These are phyloP conservation scores for Aspergillus uvarum DNA, from an alignment of 2,329 filamentous ascomycete species.

Conservation along the genomic window DNA sequence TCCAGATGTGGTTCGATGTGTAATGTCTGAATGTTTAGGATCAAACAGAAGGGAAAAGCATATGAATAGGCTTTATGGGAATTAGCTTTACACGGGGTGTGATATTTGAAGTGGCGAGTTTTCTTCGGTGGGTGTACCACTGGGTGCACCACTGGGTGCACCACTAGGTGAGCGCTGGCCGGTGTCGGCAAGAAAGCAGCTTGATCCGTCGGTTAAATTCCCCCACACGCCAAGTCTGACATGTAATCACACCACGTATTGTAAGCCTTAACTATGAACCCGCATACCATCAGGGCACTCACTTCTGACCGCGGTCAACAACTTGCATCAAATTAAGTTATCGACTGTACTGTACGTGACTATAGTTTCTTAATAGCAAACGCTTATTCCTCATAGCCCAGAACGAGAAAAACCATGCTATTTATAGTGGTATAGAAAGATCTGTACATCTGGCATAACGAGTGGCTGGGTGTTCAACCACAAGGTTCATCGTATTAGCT, in stretches of 20 bases:
- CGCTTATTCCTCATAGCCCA: background rate
- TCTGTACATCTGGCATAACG: background rate
- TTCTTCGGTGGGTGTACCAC: too few relatives aligned
- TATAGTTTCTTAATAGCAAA: too few relatives aligned
- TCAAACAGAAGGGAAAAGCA: too few relatives aligned
- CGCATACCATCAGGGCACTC: too few relatives aligned
- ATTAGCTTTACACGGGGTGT: too few relatives aligned
- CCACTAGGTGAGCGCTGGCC: background rate
- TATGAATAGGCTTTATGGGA: too few relatives aligned
- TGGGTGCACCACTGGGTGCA: too few relatives aligned
- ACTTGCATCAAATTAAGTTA: too few relatives aligned
- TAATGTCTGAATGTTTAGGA: background rate
- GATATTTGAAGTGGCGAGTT: background rate
- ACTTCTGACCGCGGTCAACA: too few relatives aligned
- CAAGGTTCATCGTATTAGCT: background rate
- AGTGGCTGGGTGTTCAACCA: background rate
- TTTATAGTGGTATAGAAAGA: background rate
- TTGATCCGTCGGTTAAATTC: constrained; percentile 20
- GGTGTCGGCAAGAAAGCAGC: background rate
- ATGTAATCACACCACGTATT: background rate
- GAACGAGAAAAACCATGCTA: background rate
- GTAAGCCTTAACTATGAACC: background rate
- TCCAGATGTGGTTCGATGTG: background rate
- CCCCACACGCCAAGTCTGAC: constrained; percentile 18
- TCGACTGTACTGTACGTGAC: too few relatives aligned